Percentiles rank a stretch among this genome's conserved stretches.
Conservation (phyloP, 1,284 basidiomycete species). For the Somion occarium region DNA sequence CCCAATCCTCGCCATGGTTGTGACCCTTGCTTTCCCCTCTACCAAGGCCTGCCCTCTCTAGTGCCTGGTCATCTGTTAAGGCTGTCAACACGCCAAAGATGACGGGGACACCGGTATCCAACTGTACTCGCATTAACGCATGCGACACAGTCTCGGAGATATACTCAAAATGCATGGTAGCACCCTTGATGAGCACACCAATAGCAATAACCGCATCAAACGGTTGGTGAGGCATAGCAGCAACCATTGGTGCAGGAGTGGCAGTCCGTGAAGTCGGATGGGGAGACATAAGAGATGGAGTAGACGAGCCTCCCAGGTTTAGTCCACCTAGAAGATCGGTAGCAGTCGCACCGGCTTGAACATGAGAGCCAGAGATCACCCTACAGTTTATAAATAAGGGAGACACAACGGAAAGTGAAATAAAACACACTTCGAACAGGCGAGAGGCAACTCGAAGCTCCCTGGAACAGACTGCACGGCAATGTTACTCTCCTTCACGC, state of each 20-base stretch:
- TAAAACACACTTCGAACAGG: constrained; percentile 64
- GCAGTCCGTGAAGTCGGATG: constrained; percentile 41
- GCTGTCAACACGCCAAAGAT: constrained; percentile 96
- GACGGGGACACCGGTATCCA: constrained; percentile 93
- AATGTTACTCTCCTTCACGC: constrained; percentile 89
- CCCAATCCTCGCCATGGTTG: constrained; percentile 98
- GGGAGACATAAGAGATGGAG: constrained; percentile 28
- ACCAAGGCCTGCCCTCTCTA: constrained; percentile 86
- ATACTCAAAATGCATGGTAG: constrained; percentile 98
- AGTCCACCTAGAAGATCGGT: constrained; percentile 79
- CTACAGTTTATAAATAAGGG: constrained; percentile 33
- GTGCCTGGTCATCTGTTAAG: constrained; percentile 90
- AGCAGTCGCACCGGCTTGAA: constrained; percentile 69
- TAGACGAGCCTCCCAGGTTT: constrained; percentile 34
- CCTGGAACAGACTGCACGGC: constrained; percentile 91
- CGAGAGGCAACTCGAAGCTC: constrained; percentile 90
- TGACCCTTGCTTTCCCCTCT: constrained; percentile 67
- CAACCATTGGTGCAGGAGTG: constrained; percentile 41
- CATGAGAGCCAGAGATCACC: constrained; percentile 79
- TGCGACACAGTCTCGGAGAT: constrained; percentile 92
- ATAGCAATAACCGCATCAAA: constrained; percentile 97
- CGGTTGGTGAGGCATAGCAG: constrained; percentile 51
- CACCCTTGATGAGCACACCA: constrained; percentile 96
- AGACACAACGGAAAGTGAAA: neutral
- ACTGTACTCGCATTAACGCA: constrained; percentile 89